phyloP scores from a whole-genome alignment of 805 yeast genomes.

The Sugiyamaella lignohabitans region DNA sequence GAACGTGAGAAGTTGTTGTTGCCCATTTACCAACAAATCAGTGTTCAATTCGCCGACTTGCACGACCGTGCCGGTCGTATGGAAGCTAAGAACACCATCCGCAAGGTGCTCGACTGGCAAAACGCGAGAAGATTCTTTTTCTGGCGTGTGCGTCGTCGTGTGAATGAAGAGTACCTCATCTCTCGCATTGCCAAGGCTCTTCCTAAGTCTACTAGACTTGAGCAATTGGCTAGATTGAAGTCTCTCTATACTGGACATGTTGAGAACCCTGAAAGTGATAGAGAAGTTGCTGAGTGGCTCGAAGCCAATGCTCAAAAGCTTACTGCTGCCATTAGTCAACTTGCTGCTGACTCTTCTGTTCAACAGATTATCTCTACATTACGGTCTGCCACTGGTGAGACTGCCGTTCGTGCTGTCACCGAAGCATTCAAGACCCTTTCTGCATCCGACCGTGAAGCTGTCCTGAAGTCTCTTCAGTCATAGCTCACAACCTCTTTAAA shows the following conservation, averaged over 20 bases:
- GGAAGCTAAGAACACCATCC: conserved; percentile 89
- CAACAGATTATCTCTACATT: conserved; percentile 20
- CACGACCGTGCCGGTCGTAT: conserved; percentile 98
- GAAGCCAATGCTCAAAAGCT: conserved; percentile 67
- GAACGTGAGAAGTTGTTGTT: conserved; percentile 73
- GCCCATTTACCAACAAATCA: conserved; percentile 87
- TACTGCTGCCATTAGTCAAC: conserved; percentile 32
- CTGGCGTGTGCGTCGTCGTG: conserved; percentile 97
- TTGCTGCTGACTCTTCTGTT: conserved; percentile 22
- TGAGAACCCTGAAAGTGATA: conserved; percentile 62
- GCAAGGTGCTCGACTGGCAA: conserved; percentile 77
- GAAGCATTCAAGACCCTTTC: conserved; percentile 30
- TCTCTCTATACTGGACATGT: conserved; percentile 75
- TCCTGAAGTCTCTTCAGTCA: conserved; percentile 21
- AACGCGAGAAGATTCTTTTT: conserved; percentile 92
- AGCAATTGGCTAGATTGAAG: conserved; percentile 78
- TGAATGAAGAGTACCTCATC: conserved; percentile 84
- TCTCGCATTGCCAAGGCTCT: conserved; percentile 63
- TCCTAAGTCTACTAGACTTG: conserved; percentile 58
- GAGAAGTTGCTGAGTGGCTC: conserved; percentile 75
- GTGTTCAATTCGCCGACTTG: conserved; percentile 94
- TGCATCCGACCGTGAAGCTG: conserved; percentile 29
- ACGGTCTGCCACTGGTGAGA: conserved; percentile 12
- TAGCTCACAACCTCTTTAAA: no score
- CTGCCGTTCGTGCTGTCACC: conserved; percentile 23